phyloP scores from a whole-genome alignment of 2,329 filamentous ascomycete genomes.

The Aspergillus sp. region DNA sequence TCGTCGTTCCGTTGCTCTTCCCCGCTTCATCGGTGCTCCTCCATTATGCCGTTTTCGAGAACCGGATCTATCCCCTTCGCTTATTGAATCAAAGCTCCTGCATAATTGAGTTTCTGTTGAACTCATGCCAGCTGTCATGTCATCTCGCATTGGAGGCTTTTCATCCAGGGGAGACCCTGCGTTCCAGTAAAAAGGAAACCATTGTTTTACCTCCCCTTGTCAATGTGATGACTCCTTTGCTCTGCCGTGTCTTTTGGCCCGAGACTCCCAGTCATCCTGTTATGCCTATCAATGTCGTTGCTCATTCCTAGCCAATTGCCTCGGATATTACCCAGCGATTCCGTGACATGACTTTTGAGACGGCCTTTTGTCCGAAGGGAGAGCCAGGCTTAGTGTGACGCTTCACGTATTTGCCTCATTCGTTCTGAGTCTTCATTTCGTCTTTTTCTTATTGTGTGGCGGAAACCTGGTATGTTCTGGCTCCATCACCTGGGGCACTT shows the following conservation, averaged over 20 bases:
- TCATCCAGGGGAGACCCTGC: slow-evolving; percentile 20
- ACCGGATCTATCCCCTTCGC: slow-evolving; percentile 17
- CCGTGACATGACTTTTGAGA: background rate
- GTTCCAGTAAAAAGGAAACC: slow-evolving; percentile 13
- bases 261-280: too few relatives aligned
- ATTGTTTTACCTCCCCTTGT: slow-evolving; percentile 8
- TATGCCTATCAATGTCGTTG: too few relatives aligned
- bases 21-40: slow-evolving; percentile 25
- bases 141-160: slow-evolving; percentile 24
- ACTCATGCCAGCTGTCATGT: slow-evolving; percentile 31
- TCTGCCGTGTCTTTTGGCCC: too few relatives aligned
- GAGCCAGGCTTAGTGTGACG: too few relatives aligned
- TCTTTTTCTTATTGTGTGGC: too few relatives aligned
- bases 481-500: too few relatives aligned
- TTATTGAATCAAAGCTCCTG: slow-evolving; percentile 28
- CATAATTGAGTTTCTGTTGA: slow-evolving; percentile 22
- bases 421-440: too few relatives aligned
- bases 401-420: too few relatives aligned
- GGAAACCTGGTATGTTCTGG: too few relatives aligned
- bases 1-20: slow-evolving; percentile 21
- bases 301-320: background rate
- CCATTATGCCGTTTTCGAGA: slow-evolving; percentile 20
- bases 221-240: background rate
- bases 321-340: background rate
- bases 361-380: background rate